Evolutionary conservation across 2,329 filamentous ascomycete species (phyloP), one percentile per base, ranked within the genome.

Genomic region (Aspergillus sp.): DNA sequence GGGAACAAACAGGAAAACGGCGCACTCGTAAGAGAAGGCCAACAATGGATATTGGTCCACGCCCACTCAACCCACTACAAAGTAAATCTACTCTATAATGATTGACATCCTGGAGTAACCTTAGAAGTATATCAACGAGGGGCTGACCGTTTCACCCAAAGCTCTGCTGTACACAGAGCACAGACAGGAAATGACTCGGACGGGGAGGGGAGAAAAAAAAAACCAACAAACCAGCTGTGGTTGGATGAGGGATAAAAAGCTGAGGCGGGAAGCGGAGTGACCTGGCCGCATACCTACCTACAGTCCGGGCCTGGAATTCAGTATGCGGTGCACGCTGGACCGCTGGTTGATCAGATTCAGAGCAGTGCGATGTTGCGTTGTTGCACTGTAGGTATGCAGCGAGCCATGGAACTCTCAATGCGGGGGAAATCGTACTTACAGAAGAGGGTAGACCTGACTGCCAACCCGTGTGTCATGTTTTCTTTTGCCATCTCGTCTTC

Each of bases 1-100:
- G 65, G 65, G 54, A 60, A 51, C 51, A 48, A 62, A 47, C 64
- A 63, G 57, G 6, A 61, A 55, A 25, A 47, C 49, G 38, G 34
- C 38, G 49, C 38, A 45, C 28, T 43, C 34, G 34, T 41, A 41
- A 17, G 15, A 46, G 8, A 17, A 17, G 46, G 25, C 25, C 48
- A 58, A 34, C 38, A 48, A 57, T 22, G 43, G n/a, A 23, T 55
- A 54, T 28, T 30, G 19, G 52, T 23, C 25, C 43, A 46, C 23
- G 23, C 52, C 52, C 25, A 28, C 23, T n/a, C 31, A 25, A 15
- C 17, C 17, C 19, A n/a, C 30, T 46, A 41, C 34, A 41, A 15
- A 41, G 11, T 41, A 41, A 15, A 41, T 17, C 13, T 41, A 13
- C 11, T 41, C 2, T 41, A 41, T 15, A 41, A 15, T 41, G 34